A percentile compares a stretch with the other conserved stretches of the same genome.
Conservation (phyloP, 2,329 filamentous ascomycete species). For the Paecilomyces fulvus region DNA sequence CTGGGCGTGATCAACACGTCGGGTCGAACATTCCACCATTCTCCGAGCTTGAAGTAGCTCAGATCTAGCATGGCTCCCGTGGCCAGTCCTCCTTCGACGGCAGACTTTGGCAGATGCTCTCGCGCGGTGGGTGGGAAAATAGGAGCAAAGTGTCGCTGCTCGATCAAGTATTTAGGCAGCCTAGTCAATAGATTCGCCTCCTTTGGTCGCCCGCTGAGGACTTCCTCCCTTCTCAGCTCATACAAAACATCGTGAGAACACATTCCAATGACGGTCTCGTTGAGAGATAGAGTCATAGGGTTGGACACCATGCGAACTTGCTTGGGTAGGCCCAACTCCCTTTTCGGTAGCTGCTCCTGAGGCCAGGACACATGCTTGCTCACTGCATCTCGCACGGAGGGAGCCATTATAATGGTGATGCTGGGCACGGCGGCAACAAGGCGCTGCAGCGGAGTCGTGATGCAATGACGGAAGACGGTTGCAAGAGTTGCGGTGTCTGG, state of each 20-base stretch:
- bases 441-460: constrained; percentile 63
- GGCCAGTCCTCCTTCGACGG: constrained; percentile 50
- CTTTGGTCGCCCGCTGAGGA: constrained; percentile 46
- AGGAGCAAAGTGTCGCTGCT: constrained; percentile 87
- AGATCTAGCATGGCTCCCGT: constrained; percentile 75
- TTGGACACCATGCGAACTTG: constrained; percentile 73
- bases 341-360: constrained; percentile 60
- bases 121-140: constrained; percentile 74
- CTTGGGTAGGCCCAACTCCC: constrained; percentile 71
- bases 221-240: constrained; percentile 70
- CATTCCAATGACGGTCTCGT: constrained; percentile 75
- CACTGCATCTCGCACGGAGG: constrained; percentile 73
- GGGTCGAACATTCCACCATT: constrained; percentile 78
- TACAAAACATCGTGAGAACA: constrained; percentile 77
- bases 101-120: constrained; percentile 56
- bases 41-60: constrained; percentile 76
- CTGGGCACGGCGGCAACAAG: constrained; percentile 64
- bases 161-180: constrained; percentile 68
- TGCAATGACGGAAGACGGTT: constrained; percentile 73
- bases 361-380: constrained; percentile 83
- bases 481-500: constrained; percentile 71
- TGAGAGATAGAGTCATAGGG: constrained; percentile 79
- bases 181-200: constrained; percentile 59
- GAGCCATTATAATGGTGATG: constrained; percentile 73
- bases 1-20: constrained; percentile 81